These are phyloP conservation scores for Corchorus capsularis DNA, from an alignment of 345 rosid species.

Conservation along the genomic window DNA sequence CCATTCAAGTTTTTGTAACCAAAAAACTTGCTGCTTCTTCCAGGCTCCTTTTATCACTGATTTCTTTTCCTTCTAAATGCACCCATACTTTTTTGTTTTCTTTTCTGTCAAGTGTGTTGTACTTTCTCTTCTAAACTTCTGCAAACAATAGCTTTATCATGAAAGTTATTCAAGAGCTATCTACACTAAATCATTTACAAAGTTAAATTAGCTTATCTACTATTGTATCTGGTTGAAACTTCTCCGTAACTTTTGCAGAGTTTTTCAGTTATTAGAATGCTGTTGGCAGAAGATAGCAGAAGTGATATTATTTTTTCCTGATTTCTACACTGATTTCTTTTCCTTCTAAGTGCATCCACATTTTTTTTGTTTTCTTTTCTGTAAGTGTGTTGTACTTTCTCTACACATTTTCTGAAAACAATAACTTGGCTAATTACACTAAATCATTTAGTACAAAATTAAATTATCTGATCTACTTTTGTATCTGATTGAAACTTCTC, in stretches of 20 bases:
- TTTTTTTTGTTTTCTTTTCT: background rate
- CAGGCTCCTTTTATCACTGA: background rate
- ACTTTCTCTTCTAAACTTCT: background rate
- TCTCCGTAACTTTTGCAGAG: conserved; percentile 52
- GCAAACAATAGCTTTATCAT: background rate
- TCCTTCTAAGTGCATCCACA: background rate
- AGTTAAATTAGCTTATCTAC: background rate
- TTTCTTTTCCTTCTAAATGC: background rate
- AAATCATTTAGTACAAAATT: background rate
- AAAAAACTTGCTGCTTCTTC: background rate
- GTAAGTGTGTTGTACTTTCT: background rate
- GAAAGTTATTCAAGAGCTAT: background rate
- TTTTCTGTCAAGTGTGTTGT: background rate
- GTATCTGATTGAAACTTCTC: conserved; percentile 10
- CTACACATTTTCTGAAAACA: background rate
- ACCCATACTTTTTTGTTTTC: background rate
- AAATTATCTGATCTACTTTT: background rate
- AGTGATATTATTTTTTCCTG: conserved; percentile 20
- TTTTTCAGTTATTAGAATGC: conserved; percentile 57
- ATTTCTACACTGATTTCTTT: background rate
- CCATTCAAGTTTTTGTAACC: background rate
- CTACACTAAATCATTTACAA: background rate
- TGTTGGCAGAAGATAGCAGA: conserved; percentile 59
- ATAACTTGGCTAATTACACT: conserved; percentile 9
- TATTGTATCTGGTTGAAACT: conserved; percentile 10